A percentile compares a stretch with the other conserved stretches of the same genome.
Evolutionary conservation across 192 early-diverging fungal species (phyloP).

Genomic region (Rhizophagus sp.): DNA sequence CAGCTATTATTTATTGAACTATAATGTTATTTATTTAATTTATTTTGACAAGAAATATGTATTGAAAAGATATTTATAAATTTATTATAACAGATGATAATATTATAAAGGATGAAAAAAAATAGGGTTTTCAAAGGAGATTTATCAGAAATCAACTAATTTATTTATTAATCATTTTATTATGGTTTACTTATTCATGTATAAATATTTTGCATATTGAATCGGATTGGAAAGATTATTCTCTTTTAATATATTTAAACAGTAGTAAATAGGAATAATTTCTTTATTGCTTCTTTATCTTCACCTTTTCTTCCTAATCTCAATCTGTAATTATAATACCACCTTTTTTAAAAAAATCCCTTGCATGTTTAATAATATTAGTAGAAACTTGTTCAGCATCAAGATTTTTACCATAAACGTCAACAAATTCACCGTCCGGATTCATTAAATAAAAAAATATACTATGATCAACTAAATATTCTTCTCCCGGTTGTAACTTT

Average conservation of each 20-base stretch:
- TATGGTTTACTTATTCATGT: no score
- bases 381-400: conserved; percentile 60
- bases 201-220: no score
- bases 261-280: background rate
- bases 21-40: background rate
- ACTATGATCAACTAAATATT: conserved; percentile 98
- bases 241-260: no score
- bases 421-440: conserved; percentile 86
- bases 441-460: conserved; percentile 99
- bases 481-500: conserved; percentile 70
- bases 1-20: background rate
- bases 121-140: no score
- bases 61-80: no score
- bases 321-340: conserved; percentile 24
- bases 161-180: no score
- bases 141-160: no score
- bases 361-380: conserved; percentile 55
- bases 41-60: background rate
- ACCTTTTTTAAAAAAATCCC: conserved; percentile 46
- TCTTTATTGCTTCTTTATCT: background rate
- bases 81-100: no score
- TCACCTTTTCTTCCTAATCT: background rate
- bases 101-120: no score
- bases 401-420: conserved; percentile 86
- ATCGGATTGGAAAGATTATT: no score